These are phyloP conservation scores for Stagonosporopsis chrysanthemi DNA, from an alignment of 2,329 filamentous ascomycete species.

Conservation along the genomic window DNA sequence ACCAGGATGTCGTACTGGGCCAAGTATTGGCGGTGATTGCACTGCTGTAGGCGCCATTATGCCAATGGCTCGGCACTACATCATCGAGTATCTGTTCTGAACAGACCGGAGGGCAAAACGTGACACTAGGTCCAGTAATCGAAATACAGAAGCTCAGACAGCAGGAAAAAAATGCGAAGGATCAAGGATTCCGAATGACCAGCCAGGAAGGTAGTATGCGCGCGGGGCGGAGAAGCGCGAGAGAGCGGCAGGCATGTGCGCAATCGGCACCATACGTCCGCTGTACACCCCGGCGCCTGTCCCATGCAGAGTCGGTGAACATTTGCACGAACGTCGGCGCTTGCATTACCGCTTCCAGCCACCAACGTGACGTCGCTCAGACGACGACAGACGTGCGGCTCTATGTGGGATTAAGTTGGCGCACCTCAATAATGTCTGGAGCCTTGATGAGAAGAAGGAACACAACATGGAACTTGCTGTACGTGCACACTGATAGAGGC, in stretches of 20 bases:
- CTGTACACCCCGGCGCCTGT: conserved; percentile 6
- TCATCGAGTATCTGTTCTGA: neutral
- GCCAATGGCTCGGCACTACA: neutral
- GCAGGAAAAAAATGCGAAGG: neutral
- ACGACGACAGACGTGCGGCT: too few species aligned
- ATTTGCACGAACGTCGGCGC: neutral
- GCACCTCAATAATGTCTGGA: too few species aligned
- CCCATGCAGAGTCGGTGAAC: neutral
- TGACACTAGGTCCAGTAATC: neutral
- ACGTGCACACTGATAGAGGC: neutral
- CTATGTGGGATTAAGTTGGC: too few species aligned
- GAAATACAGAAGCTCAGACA: neutral
- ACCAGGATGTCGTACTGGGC: neutral
- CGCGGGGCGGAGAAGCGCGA: conserved; percentile 10
- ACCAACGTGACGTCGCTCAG: neutral
- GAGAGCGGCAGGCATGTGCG: conserved; percentile 4
- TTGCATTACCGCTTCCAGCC: conserved; percentile 1
- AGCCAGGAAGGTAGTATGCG: conserved; percentile 3
- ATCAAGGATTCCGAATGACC: neutral
- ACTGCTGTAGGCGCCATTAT: conserved; percentile 4
- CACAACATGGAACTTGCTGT: neutral
- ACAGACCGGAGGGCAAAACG: neutral
- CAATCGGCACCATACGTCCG: conserved; percentile 1
- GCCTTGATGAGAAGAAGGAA: too few species aligned
- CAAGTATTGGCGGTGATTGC: conserved; percentile 9